These are phyloP conservation scores for Trichosporon coremiiforme DNA, from an alignment of 1,284 basidiomycete species.

Conservation along the genomic window DNA sequence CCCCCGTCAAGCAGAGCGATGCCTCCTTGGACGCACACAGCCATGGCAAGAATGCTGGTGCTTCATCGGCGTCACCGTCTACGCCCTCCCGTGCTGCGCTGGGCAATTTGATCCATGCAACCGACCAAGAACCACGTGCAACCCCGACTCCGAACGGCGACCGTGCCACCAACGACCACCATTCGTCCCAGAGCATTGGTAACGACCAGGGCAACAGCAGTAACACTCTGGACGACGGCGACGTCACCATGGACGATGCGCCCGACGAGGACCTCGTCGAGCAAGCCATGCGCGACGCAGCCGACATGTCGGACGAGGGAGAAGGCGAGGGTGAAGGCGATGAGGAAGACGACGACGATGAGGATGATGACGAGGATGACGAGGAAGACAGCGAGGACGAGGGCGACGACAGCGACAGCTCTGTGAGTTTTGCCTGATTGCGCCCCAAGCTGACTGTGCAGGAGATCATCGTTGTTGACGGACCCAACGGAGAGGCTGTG, in stretches of 20 bases:
- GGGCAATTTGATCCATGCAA: constrained; percentile 23
- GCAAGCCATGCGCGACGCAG: constrained; percentile 25
- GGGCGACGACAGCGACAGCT: constrained; percentile 34
- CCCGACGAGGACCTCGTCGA: constrained; percentile 33
- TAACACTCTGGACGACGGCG: constrained; percentile 18
- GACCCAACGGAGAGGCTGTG: constrained; percentile 25
- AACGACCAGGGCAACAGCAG: constrained; percentile 9
- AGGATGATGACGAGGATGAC: constrained; percentile 49
- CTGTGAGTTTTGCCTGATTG: constrained; percentile 24
- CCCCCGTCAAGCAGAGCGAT: constrained; percentile 13
- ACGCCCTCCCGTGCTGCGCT: constrained; percentile 27
- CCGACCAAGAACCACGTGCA: constrained; percentile 23
- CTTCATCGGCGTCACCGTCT: constrained; percentile 14
- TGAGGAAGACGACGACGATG: constrained; percentile 52
- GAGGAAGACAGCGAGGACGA: constrained; percentile 52
- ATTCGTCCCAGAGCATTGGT: not conserved
- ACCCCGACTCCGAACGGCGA: constrained; percentile 16
- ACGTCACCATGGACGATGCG: constrained; percentile 21
- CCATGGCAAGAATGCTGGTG: not conserved
- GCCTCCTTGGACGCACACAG: constrained; percentile 10
- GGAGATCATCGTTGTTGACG: constrained; percentile 31
- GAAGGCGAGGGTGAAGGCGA: constrained; percentile 64
- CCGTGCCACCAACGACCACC: not conserved
- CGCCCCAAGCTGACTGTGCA: constrained; percentile 21
- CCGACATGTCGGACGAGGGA: constrained; percentile 61